phyloP scores from a whole-genome alignment of 805 yeast genomes.

The Yarrowia keelungensis region DNA sequence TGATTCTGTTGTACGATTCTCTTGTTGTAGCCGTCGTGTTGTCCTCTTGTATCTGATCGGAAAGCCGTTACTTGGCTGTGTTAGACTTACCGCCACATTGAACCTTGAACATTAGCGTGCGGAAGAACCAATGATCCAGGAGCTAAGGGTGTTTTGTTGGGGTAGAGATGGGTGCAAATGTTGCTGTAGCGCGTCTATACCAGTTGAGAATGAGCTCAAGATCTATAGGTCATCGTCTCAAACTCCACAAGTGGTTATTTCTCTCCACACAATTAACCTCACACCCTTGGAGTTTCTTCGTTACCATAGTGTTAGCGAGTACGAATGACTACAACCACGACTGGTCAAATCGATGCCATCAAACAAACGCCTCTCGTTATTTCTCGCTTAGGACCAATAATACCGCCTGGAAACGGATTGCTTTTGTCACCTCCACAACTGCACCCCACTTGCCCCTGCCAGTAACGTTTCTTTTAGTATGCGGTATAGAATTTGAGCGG shows the following conservation, averaged over 20 bases:
- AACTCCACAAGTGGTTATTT: no score
- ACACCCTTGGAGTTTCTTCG: no score
- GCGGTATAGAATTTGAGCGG: conserved; percentile 6
- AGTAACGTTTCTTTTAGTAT: not conserved
- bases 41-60: not conserved
- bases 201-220: no score
- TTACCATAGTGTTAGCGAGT: no score
- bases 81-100: conserved; percentile 8
- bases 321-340: no score
- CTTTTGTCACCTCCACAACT: not conserved
- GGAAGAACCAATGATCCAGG: not conserved
- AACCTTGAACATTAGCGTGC: not conserved
- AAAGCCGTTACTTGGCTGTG: conserved; percentile 7
- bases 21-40: not conserved
- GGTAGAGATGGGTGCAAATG: not conserved
- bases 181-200: not conserved
- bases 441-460: conserved; percentile 5
- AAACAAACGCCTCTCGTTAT: no score
- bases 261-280: no score
- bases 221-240: no score
- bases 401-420: no score
- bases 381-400: no score
- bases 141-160: not conserved
- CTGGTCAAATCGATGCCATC: no score
- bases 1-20: not conserved